Conservation (phyloP, 2,329 filamentous ascomycete species). For the Botrytis hyacinthi region DNA sequence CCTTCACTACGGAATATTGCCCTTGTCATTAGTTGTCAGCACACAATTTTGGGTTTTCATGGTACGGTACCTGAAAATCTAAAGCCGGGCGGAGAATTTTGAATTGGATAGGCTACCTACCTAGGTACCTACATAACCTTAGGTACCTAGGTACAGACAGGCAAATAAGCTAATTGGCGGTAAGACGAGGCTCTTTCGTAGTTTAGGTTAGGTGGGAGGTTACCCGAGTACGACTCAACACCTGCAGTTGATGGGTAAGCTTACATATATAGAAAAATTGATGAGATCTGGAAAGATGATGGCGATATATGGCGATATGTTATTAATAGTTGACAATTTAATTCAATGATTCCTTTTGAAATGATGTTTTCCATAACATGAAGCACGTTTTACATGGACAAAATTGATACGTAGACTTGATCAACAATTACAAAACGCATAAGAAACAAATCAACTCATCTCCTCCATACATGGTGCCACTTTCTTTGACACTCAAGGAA, state of each 20-base stretch:
- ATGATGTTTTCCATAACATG: not conserved
- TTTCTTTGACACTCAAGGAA: not conserved
- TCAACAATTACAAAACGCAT: not conserved
- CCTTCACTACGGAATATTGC: not conserved
- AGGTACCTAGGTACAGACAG: not conserved
- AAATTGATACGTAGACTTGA: not conserved
- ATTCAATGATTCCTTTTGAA: not conserved
- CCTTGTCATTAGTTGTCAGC: not conserved
- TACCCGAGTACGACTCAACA: not conserved
- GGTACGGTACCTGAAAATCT: constrained; percentile 10
- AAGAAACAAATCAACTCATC: not conserved
- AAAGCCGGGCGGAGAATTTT: not conserved
- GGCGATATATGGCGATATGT: not conserved
- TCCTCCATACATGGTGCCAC: not conserved
- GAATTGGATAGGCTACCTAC: not conserved
- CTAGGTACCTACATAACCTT: no score
- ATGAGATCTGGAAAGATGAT: not conserved
- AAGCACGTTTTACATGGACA: not conserved
- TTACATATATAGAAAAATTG: not conserved
- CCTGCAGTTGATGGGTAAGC: no score
- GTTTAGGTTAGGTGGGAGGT: not conserved
- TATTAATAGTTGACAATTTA: not conserved
- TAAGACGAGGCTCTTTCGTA: not conserved
- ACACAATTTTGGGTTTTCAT: not conserved
- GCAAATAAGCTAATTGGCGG: not conserved